phyloP scores from a whole-genome alignment of 2,329 filamentous ascomycete genomes.

The Pseudocercospora eumusae region DNA sequence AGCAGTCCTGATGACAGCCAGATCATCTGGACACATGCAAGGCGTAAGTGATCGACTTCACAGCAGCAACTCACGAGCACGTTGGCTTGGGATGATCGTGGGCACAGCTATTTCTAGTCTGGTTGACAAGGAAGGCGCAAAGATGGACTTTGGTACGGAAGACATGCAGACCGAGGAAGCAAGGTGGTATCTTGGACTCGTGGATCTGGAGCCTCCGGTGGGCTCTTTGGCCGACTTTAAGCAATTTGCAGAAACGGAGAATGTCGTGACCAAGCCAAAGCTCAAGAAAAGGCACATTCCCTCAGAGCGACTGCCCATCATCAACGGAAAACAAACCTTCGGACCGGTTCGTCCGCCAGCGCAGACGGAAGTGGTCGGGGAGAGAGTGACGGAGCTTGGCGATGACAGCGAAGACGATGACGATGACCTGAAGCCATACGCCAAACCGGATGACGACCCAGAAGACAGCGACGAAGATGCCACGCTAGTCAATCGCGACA shows the following conservation, averaged over 20 bases:
- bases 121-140: constrained; percentile 66
- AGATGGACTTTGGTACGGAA: constrained; percentile 80
- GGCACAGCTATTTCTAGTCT: constrained; percentile 71
- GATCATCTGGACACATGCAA: constrained; percentile 72
- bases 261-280: constrained; percentile 2
- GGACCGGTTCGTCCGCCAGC: constrained; percentile 36
- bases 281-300: neutral
- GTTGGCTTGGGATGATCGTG: constrained; percentile 85
- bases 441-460: constrained; percentile 81
- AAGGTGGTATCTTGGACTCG: constrained; percentile 70
- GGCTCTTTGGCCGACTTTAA: constrained; percentile 59
- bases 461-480: constrained; percentile 94
- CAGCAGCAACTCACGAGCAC: constrained; percentile 70
- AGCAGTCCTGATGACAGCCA: constrained; percentile 67
- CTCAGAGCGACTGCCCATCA: constrained; percentile 23
- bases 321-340: constrained; percentile 37
- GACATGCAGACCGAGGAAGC: constrained; percentile 74
- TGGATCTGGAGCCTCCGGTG: constrained; percentile 61
- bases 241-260: constrained; percentile 31
- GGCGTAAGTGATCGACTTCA: constrained; percentile 82
- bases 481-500: constrained; percentile 79
- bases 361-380: constrained; percentile 37
- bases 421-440: constrained; percentile 73
- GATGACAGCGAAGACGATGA: constrained; percentile 51
- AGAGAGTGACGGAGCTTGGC: constrained; percentile 38